Evolutionary conservation across 78 protist genomes (phyloP), one percentile per base, ranked within the genome.

Genomic region (Dictyostelium intermedium): DNA sequence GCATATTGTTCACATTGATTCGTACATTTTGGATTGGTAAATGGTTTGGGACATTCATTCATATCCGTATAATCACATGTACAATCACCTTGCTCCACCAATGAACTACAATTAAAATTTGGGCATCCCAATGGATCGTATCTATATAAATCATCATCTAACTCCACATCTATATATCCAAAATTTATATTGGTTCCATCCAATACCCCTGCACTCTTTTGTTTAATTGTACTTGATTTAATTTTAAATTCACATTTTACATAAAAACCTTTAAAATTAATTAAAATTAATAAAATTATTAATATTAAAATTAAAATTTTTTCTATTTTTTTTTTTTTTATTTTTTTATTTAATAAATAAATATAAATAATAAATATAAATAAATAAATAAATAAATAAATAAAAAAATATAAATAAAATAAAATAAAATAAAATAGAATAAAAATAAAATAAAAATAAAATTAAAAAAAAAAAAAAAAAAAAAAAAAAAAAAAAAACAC

Each of bases 11-110:
- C 3, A 41, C 79, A 43, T 10, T 39, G 53, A 41, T 77, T 77
- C 9, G 69, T 34, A 45, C 94, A 80, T n/a, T 45, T 39, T 30
- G 94, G 56, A 11, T 18, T 30, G 2, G 45, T 34, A 56, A 56
- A 56, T 18, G 25, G 2, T 41, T 87, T 25, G 27, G 82, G 82
- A 89, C 94, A 89, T 2, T 61, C 56, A 1, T 18, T 8, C 6
- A 47, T 13, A 80, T 69, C 72, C 0, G 94, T 89, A 35, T 89
- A 89, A 43, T 89, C 94, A 45, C 94, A 89, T 25, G 87, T 37
- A n/a, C 94, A 89, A 34, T 72, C 79, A 72, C 79, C 43, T 16
- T 16, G 8, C 37, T 10, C n/a, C 16, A 72, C 37, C 27, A 32
- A 13, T 16, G 41, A 13, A 4, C 16, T 72, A 72, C 43, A 27